Base-by-base conservation (phyloP, 192 early-diverging fungal species). In the Backusella macrospora region DNA sequence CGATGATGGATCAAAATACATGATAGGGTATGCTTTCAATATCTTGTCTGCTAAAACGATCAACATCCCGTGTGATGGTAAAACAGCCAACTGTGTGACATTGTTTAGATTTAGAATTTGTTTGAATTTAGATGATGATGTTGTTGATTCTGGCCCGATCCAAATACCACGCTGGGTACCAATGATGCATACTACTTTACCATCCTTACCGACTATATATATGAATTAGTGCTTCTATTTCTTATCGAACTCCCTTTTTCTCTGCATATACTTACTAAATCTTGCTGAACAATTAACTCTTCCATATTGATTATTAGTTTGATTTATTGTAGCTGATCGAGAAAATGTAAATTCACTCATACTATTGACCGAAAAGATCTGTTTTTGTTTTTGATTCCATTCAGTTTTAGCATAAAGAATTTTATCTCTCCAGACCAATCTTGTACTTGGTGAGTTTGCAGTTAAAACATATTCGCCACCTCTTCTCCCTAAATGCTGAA, bases 101-200 rank as follows among this genome's bases (percentile, higher is more conserved):
- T 59, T 4, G 29, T 34, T 34, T 34, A 34, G 29, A 34, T 34
- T 34, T 34, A 34, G 29, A 34, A 34, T 34, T 1, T 34, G 29
- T 34, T 34, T 34, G 29, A 34, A 34, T 34, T 34, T 34, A 2
- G 29, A 34, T 34, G 29, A 1, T 34, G 4, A 23, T 59, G 21
- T 1, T 9, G 8, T 23, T 59, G 52, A 59, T 66, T 62, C 65
- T 15, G 23, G 68, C 7, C 63, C 68, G 16, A 71, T 63, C 75
- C 89, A 98, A 39, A 98, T 75, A 12, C 96, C 96, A 38, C 84
- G 78, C 62, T 96, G 92, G 1, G 96, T 94, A 26, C 92, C 96
- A 34, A 97, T 73, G 12, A 93, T 84, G 45, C 96, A 82, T 62
- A 89, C 78, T 7, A 83, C 83, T 59, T 84, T 81, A 69, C 85